Evolutionary conservation across 1,139 yeast species (phyloP).

Genomic region (Geotrichum bryndzae): DNA sequence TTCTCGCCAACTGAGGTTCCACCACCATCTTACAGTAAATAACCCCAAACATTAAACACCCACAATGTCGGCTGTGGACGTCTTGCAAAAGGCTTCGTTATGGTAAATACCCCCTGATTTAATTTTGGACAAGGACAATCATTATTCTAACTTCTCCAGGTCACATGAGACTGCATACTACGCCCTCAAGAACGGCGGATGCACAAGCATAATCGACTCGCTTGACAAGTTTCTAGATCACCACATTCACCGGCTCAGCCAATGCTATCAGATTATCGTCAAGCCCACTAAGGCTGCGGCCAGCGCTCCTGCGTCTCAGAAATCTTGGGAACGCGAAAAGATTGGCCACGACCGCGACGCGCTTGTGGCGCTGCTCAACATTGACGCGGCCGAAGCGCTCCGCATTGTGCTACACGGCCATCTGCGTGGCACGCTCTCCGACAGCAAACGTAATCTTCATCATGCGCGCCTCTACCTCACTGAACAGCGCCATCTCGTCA

Average conservation of each 20-base stretch:
- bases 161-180: slow-evolving; percentile 31
- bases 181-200: slow-evolving; percentile 20
- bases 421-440: slow-evolving; percentile 21
- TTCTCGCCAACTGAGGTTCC: not conserved
- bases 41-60: not conserved
- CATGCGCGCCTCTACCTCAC: slow-evolving; percentile 24
- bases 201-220: slow-evolving; percentile 21
- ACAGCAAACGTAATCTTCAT: slow-evolving; percentile 20
- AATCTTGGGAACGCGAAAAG: slow-evolving; percentile 22
- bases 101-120: slow-evolving; percentile 15
- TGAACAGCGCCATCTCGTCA: slow-evolving; percentile 25
- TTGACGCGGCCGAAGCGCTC: slow-evolving; percentile 25
- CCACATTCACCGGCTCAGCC: slow-evolving; percentile 20
- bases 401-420: slow-evolving; percentile 25
- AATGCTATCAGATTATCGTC: slow-evolving; percentile 23
- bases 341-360: slow-evolving; percentile 21
- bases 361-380: slow-evolving; percentile 22
- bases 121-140: not conserved
- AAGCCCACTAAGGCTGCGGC: slow-evolving; percentile 13
- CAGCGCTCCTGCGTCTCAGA: slow-evolving; percentile 16
- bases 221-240: slow-evolving; percentile 22
- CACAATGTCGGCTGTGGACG: slow-evolving; percentile 7
- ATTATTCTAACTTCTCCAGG: slow-evolving; percentile 15
- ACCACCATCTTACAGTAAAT: not conserved
- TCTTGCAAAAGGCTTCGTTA: slow-evolving; percentile 13